Conservation (phyloP, 163 green algal species). For the Scenedesmus sp. region DNA sequence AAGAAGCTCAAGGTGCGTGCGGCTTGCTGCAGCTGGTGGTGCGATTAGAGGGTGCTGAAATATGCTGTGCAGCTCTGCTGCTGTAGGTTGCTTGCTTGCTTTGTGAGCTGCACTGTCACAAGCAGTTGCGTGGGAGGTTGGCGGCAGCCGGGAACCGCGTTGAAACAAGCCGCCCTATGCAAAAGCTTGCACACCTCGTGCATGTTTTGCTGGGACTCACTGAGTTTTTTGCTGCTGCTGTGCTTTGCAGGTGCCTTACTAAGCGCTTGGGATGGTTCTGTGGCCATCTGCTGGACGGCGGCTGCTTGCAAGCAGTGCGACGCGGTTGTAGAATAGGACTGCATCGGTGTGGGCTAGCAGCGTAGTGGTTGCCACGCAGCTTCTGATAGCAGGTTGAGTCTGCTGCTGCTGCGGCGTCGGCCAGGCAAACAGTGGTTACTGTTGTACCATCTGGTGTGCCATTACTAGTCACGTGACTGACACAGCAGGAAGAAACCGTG, state of each 20-base stretch:
- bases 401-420: neutral
- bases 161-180: too few species aligned
- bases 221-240: neutral
- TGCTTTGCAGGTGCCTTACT: slow-evolving; percentile 22
- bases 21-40: neutral
- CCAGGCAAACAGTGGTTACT: neutral
- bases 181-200: neutral
- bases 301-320: neutral
- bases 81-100: neutral
- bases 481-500: neutral
- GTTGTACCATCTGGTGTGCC: neutral
- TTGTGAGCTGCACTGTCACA: neutral
- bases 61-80: neutral
- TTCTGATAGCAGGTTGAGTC: neutral
- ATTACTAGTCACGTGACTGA: neutral
- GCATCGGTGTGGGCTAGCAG: neutral
- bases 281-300: neutral
- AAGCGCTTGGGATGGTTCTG: neutral
- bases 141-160: too few species aligned
- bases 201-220: neutral
- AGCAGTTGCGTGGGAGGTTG: neutral
- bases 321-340: neutral
- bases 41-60: neutral
- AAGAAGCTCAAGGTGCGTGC: slow-evolving; percentile 46
- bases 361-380: neutral